Percentiles rank a stretch among this genome's conserved stretches.
These are phyloP conservation scores for Vaccinium myrtillus DNA, from an alignment of 148 eudicot species.

Conservation along the genomic window DNA sequence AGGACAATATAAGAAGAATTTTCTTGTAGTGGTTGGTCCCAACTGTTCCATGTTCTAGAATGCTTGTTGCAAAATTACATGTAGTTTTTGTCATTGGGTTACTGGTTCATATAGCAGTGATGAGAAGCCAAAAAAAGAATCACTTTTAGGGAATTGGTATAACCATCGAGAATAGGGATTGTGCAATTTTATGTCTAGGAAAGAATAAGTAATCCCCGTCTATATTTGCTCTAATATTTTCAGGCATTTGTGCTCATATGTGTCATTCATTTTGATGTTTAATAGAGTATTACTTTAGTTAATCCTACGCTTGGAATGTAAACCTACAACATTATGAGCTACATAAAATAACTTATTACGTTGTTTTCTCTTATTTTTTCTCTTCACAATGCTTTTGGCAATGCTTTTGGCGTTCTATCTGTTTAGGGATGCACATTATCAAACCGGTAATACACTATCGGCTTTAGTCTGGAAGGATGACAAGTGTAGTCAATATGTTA, in stretches of 20 bases:
- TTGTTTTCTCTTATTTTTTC: background rate
- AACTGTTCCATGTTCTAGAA: too few species aligned
- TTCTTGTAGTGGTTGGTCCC: too few species aligned
- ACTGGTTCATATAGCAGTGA: background rate
- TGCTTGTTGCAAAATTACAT: too few species aligned
- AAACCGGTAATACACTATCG: constrained; percentile 88
- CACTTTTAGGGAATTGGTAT: background rate
- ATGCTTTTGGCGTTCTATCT: constrained; percentile 9
- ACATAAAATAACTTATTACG: background rate
- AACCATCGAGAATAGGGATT: background rate
- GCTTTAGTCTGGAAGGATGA: constrained; percentile 94
- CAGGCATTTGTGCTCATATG: background rate
- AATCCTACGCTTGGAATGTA: background rate
- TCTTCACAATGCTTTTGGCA: too few species aligned
- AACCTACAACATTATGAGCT: constrained; percentile 16
- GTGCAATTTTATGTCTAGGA: background rate
- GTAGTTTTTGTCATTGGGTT: too few species aligned
- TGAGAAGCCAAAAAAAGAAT: background rate
- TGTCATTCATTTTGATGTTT: constrained; percentile 11
- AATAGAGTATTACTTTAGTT: background rate
- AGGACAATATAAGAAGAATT: background rate
- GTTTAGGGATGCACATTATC: constrained; percentile 88
- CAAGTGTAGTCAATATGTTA: constrained; percentile 82
- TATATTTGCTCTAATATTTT: background rate
- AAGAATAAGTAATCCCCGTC: background rate